phyloP scores from a whole-genome alignment of 2,329 filamentous ascomycete species.

The Epichloe typhina region DNA sequence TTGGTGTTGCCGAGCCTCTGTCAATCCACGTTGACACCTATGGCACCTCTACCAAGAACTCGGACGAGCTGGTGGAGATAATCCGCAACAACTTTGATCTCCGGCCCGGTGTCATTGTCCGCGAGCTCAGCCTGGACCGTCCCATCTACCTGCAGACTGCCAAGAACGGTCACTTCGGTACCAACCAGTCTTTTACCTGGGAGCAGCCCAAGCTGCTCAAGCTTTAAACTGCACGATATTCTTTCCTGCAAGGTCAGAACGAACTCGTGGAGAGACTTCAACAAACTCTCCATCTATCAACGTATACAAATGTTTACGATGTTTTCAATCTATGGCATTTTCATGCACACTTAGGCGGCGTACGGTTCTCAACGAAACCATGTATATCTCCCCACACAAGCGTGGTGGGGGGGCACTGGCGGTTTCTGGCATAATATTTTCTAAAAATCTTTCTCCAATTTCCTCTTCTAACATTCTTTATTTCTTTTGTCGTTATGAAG shows the following conservation, averaged over 20 bases:
- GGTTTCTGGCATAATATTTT: slow-evolving; percentile 22
- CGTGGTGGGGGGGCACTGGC: slow-evolving; percentile 17
- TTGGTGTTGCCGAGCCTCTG: slow-evolving; percentile 94
- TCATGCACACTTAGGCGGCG: slow-evolving; percentile 25
- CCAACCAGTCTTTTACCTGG: slow-evolving; percentile 95
- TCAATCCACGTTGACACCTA: slow-evolving; percentile 98
- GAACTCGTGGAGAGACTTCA: slow-evolving; percentile 25
- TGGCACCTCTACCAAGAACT: slow-evolving; percentile 80
- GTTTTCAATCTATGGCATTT: slow-evolving; percentile 26
- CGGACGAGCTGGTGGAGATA: slow-evolving; percentile 89
- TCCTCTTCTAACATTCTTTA: slow-evolving; percentile 6
- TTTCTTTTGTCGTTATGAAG: slow-evolving; percentile 10
- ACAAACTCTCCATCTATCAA: slow-evolving; percentile 22
- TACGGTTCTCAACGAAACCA: slow-evolving; percentile 36
- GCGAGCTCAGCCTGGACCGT: slow-evolving; percentile 86
- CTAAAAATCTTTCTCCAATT: slow-evolving; percentile 7
- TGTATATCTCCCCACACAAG: slow-evolving; percentile 17
- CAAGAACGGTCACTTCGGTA: slow-evolving; percentile 98
- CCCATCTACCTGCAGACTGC: slow-evolving; percentile 98
- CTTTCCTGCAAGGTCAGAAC: background rate
- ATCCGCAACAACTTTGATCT: slow-evolving; percentile 95
- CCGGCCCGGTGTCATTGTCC: slow-evolving; percentile 94
- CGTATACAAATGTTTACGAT: slow-evolving; percentile 18
- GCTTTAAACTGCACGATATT: slow-evolving; percentile 47
- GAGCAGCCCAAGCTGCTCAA: slow-evolving; percentile 94